A percentile compares a stretch with the other conserved stretches of the same genome.
phyloP scores from a whole-genome alignment of 345 rosid genomes.

The Bruguiera parviflora region DNA sequence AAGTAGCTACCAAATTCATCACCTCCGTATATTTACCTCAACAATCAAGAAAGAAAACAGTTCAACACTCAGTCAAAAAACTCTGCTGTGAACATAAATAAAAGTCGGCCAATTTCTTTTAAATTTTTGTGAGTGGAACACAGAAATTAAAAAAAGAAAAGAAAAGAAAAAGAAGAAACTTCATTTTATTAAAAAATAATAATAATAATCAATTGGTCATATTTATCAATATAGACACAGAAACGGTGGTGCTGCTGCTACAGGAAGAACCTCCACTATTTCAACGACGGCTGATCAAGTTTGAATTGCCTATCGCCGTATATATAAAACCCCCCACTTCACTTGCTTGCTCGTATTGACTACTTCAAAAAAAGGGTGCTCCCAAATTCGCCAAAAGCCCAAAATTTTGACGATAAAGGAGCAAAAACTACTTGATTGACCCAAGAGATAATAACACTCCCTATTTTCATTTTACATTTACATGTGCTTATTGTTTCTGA shows the following conservation, averaged over 20 bases:
- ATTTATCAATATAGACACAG: not conserved
- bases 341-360: too few species aligned
- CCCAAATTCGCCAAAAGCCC: not conserved
- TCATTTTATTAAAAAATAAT: not conserved
- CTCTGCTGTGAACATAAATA: not conserved
- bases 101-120: not conserved
- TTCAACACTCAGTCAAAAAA: too few species aligned
- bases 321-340: not conserved
- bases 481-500: constrained; percentile 29
- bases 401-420: not conserved
- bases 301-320: constrained; percentile 6
- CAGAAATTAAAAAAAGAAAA: not conserved
- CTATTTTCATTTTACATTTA: not conserved
- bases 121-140: too few species aligned
- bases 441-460: not conserved
- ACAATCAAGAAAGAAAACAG: not conserved
- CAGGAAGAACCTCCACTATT: constrained; percentile 9
- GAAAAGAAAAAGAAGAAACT: not conserved
- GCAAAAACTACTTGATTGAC: not conserved
- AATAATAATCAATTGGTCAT: not conserved
- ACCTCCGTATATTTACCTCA: not conserved
- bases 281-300: constrained; percentile 25
- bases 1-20: not conserved
- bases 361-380: not conserved
- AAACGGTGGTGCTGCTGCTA: not conserved